Conservation (phyloP, 495 filamentous ascomycete genomes). For the Penicillium manginii region DNA sequence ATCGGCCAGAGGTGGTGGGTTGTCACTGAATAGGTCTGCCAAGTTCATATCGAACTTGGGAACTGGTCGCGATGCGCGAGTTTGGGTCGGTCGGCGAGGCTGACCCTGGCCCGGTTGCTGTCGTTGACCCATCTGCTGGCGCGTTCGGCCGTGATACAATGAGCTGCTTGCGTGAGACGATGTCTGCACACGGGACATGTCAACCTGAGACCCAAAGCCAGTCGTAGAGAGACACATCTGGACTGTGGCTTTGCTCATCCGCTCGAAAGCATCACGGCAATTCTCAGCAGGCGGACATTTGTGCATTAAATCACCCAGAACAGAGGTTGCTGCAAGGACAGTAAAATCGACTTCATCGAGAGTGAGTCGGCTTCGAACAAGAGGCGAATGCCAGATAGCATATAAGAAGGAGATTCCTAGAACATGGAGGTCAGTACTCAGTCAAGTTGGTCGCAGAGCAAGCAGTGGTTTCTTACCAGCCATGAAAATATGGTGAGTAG, state of each 20-base stretch:
- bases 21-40: slow-evolving; percentile 51
- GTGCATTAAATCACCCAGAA: slow-evolving; percentile 72
- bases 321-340: slow-evolving; percentile 91
- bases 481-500: slow-evolving; percentile 98
- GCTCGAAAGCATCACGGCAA: slow-evolving; percentile 91
- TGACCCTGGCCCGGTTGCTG: slow-evolving; percentile 28
- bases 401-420: slow-evolving; percentile 91
- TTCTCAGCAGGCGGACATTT: slow-evolving; percentile 82
- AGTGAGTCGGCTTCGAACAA: slow-evolving; percentile 80
- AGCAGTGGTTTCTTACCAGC: slow-evolving; percentile 59
- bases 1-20: slow-evolving; percentile 28
- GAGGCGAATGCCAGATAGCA: slow-evolving; percentile 93
- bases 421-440: not conserved
- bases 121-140: slow-evolving; percentile 33
- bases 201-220: slow-evolving; percentile 67
- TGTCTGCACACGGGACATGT: slow-evolving; percentile 31
- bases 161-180: slow-evolving; percentile 20
- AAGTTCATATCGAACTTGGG: slow-evolving; percentile 70
- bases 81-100: slow-evolving; percentile 31
- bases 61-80: slow-evolving; percentile 40
- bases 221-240: slow-evolving; percentile 87
- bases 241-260: slow-evolving; percentile 92
- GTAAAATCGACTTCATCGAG: slow-evolving; percentile 97
- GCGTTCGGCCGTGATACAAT: slow-evolving; percentile 25
- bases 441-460: not conserved